phyloP scores from a whole-genome alignment of 345 rosid genomes.

The Sisymbrium irio region DNA sequence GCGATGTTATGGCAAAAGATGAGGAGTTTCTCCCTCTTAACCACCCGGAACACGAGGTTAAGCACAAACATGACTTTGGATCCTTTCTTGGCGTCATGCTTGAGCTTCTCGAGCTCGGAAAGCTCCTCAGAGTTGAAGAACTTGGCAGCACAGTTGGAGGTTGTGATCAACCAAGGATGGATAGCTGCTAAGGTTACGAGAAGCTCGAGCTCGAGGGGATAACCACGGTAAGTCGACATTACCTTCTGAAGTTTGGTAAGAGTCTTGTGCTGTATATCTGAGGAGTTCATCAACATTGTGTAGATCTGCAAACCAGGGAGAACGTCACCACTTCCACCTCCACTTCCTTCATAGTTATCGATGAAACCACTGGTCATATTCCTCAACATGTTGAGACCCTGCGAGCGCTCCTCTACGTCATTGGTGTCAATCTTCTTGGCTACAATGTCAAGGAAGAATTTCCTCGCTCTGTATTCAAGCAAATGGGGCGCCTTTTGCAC shows the following conservation, averaged over 20 bases:
- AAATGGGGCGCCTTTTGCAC: slow-evolving; percentile 60
- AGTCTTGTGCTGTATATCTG: slow-evolving; percentile 61
- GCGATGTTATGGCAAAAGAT: slow-evolving; percentile 96
- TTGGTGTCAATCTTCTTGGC: slow-evolving; percentile 71
- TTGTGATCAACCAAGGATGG: slow-evolving; percentile 78
- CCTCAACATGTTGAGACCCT: slow-evolving; percentile 75
- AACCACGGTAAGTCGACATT: slow-evolving; percentile 60
- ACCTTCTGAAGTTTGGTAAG: slow-evolving; percentile 59
- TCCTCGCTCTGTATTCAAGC: slow-evolving; percentile 75
- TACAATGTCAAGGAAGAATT: slow-evolving; percentile 73
- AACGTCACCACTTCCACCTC: slow-evolving; percentile 46
- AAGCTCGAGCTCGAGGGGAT: slow-evolving; percentile 82
- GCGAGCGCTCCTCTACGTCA: slow-evolving; percentile 58
- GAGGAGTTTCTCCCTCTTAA: slow-evolving; percentile 68
- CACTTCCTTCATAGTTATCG: slow-evolving; percentile 67
- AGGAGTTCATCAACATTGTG: slow-evolving; percentile 82
- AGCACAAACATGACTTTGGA: slow-evolving; percentile 91
- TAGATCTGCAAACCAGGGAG: slow-evolving; percentile 93
- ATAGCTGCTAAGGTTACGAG: slow-evolving; percentile 82
- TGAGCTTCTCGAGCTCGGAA: slow-evolving; percentile 52
- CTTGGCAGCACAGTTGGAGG: slow-evolving; percentile 59
- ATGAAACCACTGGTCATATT: slow-evolving; percentile 69
- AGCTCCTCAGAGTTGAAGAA: slow-evolving; percentile 52
- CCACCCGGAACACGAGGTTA: slow-evolving; percentile 73
- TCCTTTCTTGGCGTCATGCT: slow-evolving; percentile 60